Percentiles rank a stretch among this genome's conserved stretches.
These are phyloP conservation scores for Balamuthia mandrillaris DNA, from an alignment of 208 protist species.

Conservation along the genomic window DNA sequence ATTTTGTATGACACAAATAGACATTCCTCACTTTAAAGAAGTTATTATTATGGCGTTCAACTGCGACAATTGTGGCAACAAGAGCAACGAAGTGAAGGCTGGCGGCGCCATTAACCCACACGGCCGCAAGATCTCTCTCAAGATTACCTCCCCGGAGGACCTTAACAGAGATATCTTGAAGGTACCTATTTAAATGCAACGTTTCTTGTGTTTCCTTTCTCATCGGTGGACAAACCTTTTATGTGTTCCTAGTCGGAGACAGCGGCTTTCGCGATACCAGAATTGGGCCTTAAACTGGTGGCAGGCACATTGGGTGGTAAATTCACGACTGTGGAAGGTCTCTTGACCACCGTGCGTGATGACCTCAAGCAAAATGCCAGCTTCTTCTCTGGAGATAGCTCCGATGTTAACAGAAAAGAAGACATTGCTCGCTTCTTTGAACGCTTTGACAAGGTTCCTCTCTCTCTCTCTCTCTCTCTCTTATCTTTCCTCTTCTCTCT, in stretches of 20 bases:
- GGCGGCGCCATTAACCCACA: conserved; percentile 69
- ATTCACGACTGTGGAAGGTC: conserved; percentile 82
- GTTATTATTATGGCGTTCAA: conserved; percentile 73
- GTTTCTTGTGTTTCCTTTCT: background rate
- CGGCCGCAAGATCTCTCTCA: conserved; percentile 60
- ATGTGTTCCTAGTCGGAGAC: conserved; percentile 64
- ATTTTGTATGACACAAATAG: conserved; percentile 24
- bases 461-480: background rate
- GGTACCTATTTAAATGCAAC: conserved; percentile 33
- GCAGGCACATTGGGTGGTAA: conserved; percentile 72
- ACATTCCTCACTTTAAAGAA: conserved; percentile 83
- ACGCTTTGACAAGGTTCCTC: conserved; percentile 39
- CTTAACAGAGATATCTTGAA: conserved; percentile 77
- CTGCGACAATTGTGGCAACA: conserved; percentile 76
- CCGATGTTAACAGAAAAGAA: background rate
- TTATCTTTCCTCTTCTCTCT: background rate
- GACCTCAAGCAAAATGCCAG: conserved; percentile 60
- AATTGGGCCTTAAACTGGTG: conserved; percentile 66
- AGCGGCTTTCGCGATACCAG: conserved; percentile 67
- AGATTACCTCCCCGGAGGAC: conserved; percentile 64
- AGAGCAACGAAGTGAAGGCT: conserved; percentile 74
- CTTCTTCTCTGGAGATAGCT: conserved; percentile 64
- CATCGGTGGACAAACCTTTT: background rate
- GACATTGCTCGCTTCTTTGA: conserved; percentile 40
- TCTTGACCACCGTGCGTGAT: conserved; percentile 54